These are phyloP conservation scores for Cymbopogon flexuosus DNA, from an alignment of 202 grass and related monocot species.

Conservation along the genomic window DNA sequence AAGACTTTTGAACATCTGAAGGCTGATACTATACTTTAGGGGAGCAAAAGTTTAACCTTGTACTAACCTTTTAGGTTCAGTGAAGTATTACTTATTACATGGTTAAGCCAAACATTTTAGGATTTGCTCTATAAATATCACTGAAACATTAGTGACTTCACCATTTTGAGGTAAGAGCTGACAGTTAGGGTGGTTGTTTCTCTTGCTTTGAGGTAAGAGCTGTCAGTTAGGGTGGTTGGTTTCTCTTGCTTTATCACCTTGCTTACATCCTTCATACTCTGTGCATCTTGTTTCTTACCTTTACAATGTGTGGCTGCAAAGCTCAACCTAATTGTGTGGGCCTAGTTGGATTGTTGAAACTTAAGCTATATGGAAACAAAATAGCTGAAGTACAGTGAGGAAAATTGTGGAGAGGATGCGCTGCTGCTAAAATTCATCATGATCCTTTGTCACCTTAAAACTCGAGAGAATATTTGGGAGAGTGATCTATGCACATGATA, in stretches of 20 bases:
- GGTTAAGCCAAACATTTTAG: too few relatives aligned
- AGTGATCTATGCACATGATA: background rate
- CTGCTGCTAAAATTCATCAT: background rate
- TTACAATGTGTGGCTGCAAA: background rate
- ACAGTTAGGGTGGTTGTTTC: too few relatives aligned
- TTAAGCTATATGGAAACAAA: slow-evolving; percentile 1
- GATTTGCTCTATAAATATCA: too few relatives aligned
- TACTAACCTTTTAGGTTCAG: too few relatives aligned
- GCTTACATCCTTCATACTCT: background rate
- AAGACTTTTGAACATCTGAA: background rate
- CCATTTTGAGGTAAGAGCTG: too few relatives aligned
- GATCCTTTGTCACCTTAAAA: background rate
- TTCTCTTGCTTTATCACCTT: background rate
- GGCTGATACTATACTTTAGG: background rate
- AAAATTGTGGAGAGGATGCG: background rate
- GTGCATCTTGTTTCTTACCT: background rate
- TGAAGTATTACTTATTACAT: too few relatives aligned
- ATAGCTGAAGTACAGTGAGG: background rate
- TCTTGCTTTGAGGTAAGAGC: too few relatives aligned
- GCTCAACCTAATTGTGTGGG: background rate
- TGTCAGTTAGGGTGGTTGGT: background rate
- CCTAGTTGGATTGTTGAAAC: background rate
- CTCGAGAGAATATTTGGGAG: background rate
- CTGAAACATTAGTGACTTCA: background rate
- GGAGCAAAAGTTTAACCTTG: background rate